These are phyloP conservation scores for Xeromyces bisporus DNA, from an alignment of 495 filamentous ascomycete species.

Conservation along the genomic window DNA sequence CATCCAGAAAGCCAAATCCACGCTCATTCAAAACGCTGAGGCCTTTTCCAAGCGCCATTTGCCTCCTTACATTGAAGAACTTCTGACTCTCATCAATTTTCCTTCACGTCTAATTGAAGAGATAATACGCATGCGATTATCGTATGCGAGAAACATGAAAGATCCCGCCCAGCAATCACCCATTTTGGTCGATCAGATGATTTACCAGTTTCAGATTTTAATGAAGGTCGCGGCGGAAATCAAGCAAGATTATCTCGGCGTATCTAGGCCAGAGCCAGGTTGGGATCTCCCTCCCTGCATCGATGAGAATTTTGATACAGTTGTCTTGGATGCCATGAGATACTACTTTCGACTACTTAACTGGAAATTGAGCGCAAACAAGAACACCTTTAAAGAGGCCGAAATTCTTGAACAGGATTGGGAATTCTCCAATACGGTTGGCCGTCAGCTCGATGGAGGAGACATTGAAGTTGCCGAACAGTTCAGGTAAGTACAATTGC, in stretches of 20 bases:
- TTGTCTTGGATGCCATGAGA: constrained; percentile 86
- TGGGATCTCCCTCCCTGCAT: constrained; percentile 95
- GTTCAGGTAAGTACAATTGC: constrained; percentile 44
- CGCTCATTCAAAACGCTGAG: constrained; percentile 72
- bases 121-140: constrained; percentile 84
- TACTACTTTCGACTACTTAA: constrained; percentile 97
- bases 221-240: constrained; percentile 81
- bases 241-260: constrained; percentile 70
- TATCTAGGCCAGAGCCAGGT: constrained; percentile 73
- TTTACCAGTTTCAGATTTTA: constrained; percentile 85
- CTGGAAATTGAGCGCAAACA: constrained; percentile 92
- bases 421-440: constrained; percentile 88
- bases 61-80: constrained; percentile 91
- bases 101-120: constrained; percentile 91
- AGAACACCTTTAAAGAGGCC: constrained; percentile 97
- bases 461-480: constrained; percentile 98
- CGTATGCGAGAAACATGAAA: constrained; percentile 85
- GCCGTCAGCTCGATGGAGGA: constrained; percentile 70
- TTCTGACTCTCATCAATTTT: constrained; percentile 91
- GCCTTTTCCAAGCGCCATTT: constrained; percentile 80
- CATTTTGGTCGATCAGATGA: constrained; percentile 93
- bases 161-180: constrained; percentile 69
- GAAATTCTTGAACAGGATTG: constrained; percentile 96
- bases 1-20: constrained; percentile 84
- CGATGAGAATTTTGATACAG: constrained; percentile 88